Evolutionary conservation across 495 filamentous ascomycete genomes (phyloP), one percentile per base, ranked within the genome.

Genomic region (Penicillium crystallinum): DNA sequence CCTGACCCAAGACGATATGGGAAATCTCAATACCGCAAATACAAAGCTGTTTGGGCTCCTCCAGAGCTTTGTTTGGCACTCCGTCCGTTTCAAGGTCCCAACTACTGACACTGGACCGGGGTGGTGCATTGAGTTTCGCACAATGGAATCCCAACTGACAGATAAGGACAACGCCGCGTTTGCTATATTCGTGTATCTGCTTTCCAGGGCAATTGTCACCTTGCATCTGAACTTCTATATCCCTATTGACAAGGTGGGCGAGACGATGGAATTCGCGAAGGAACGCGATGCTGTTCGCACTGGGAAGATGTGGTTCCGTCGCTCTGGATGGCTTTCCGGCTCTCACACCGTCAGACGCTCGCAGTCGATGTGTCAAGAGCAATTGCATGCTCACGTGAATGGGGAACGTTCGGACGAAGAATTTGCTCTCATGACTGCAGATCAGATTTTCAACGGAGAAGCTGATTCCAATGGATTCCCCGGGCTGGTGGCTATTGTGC

Each of bases 231-330:
- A 38, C 34, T 48, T 48, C n/a, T 96, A 96, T 72, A 87, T 95
- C 31, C 91, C 91, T 27, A 91, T 95, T 61, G 69, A 74, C 9
- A 61, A 59, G 31, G 62, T 66, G 0, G 64, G 87, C 29, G 86
- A 91, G 65, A 95, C 95, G 62, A 95, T 95, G 90, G 83, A 91
- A 60, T 88, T 81, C 10, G 89, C 90, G 1, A 90, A 95, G 67
- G 74, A 70, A 4, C 75, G 88, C 9, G 83, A 92, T 62, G 90
- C 90, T n/a, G 87, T 92, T 30, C 62, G 86, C 7, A 73, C 82
- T 1, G 66, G 84, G 59, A 83, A 82, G 49, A 92, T 96, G 68
- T 87, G 82, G 67, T 95, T 96, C 78, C 75, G 91, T 12, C 38
- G 40, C 2, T 30, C 22, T 12, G 49, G 53, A 1, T 60, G 57